These are phyloP conservation scores for Elongisporangium anandrum DNA, from an alignment of 352 stramenopile species.

Conservation along the genomic window DNA sequence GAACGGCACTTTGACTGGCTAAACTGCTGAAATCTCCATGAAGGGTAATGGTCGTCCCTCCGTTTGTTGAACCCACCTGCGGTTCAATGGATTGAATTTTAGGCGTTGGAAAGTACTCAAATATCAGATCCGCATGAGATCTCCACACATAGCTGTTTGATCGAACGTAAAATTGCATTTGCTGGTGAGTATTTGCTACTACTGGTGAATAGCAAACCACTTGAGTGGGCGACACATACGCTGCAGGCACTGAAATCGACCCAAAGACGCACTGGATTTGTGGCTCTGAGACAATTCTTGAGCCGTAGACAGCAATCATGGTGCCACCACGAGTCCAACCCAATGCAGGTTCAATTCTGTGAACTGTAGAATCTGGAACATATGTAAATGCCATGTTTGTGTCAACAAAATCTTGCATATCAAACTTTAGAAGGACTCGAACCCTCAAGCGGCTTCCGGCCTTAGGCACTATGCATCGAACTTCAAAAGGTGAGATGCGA, in stretches of 20 bases:
- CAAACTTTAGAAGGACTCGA: conserved; percentile 12
- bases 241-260: conserved; percentile 12
- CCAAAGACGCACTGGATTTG: conserved; percentile 32
- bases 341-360: conserved; percentile 16
- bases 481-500: conserved; percentile 7
- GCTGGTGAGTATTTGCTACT: conserved; percentile 4
- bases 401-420: background rate
- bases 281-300: conserved; percentile 13
- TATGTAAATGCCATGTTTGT: conserved; percentile 12
- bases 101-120: conserved; percentile 15
- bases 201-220: conserved; percentile 24
- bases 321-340: conserved; percentile 35
- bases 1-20: background rate
- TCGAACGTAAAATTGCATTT: conserved; percentile 11
- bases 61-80: conserved; percentile 13
- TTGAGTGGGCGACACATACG: conserved; percentile 17
- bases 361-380: conserved; percentile 9
- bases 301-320: conserved; percentile 20
- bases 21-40: conserved; percentile 21
- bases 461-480: conserved; percentile 12
- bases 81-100: conserved; percentile 16
- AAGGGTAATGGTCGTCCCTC: conserved; percentile 25
- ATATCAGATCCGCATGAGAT: conserved; percentile 10
- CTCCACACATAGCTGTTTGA: conserved; percentile 11
- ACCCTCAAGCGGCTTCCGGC: background rate